Percentiles rank a stretch among this genome's conserved stretches.
Conservation (phyloP, 2,329 filamentous ascomycete species). For the Pseudogymnoascus sp. region DNA sequence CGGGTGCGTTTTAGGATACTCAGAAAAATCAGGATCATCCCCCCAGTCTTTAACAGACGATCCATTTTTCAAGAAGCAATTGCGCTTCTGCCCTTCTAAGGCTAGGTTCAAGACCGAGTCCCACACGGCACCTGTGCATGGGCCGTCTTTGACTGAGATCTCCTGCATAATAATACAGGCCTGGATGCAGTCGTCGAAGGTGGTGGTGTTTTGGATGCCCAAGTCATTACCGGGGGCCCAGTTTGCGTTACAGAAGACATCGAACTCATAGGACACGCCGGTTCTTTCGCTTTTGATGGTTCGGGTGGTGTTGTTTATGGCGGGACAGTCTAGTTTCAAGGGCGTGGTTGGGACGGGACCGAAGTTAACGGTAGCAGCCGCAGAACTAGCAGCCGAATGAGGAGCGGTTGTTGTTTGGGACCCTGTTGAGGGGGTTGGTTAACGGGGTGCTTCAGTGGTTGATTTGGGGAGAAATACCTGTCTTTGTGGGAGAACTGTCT, state of each 20-base stretch:
- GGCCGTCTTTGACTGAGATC: neutral
- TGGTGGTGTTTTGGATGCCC: neutral
- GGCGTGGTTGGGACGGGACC: neutral
- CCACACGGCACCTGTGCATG: neutral
- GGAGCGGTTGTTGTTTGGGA: neutral
- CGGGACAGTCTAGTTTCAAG: neutral
- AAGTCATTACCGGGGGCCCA: neutral
- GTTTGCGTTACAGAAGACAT: neutral
- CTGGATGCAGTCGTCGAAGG: neutral
- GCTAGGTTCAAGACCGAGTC: neutral
- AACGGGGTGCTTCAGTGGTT: neutral
- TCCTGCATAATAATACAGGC: neutral
- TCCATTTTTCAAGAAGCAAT: neutral
- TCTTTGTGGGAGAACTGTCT: neutral
- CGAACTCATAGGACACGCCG: neutral
- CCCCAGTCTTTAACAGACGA: neutral
- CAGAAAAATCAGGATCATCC: neutral
- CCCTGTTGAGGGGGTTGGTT: neutral
- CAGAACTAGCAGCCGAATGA: no score
- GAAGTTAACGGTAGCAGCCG: no score
- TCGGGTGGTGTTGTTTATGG: neutral
- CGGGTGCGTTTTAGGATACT: neutral
- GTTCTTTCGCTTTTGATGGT: neutral
- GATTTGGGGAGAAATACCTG: neutral
- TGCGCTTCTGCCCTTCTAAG: neutral